Percentiles rank a stretch among this genome's conserved stretches.
phyloP scores from a whole-genome alignment of 1,284 basidiomycete genomes.

The Ganoderma leucocontextum region DNA sequence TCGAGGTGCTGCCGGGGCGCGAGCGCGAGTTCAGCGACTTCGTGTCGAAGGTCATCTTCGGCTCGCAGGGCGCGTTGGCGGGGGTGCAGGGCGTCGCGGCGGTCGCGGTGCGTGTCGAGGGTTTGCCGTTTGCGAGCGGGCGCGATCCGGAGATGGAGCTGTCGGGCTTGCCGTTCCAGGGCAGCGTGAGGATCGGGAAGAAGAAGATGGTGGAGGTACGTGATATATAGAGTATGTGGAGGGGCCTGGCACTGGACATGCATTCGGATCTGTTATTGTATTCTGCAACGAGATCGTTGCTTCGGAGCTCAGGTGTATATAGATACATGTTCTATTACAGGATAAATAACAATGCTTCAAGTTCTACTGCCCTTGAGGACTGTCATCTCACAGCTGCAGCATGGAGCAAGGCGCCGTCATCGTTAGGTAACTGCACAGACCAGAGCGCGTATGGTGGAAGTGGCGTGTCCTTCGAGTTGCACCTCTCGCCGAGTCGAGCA shows the following conservation, averaged over 20 bases:
- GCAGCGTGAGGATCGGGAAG: slow-evolving; percentile 72
- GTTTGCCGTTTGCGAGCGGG: slow-evolving; percentile 58
- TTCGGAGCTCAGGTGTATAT: not conserved
- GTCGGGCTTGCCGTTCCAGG: slow-evolving; percentile 69
- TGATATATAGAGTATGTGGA: too few relatives aligned
- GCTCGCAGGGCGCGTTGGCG: slow-evolving; percentile 68
- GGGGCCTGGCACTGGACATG: not conserved
- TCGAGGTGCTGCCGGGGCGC: slow-evolving; percentile 77
- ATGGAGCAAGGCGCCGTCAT: too few relatives aligned
- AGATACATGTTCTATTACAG: not conserved
- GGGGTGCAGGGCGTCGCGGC: slow-evolving; percentile 73
- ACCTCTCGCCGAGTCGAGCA: too few relatives aligned
- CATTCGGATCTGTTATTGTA: slow-evolving; percentile 1
- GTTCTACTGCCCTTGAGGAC: not conserved
- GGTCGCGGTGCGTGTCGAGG: slow-evolving; percentile 65
- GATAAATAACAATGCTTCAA: not conserved
- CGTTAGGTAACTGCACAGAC: too few relatives aligned
- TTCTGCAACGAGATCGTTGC: not conserved
- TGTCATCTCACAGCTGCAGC: too few relatives aligned
- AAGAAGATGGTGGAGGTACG: slow-evolving; percentile 39
- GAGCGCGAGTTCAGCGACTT: slow-evolving; percentile 77
- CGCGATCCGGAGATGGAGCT: slow-evolving; percentile 60
- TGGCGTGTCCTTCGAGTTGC: too few relatives aligned
- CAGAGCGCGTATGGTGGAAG: too few relatives aligned
- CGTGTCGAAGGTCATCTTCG: slow-evolving; percentile 78